These are phyloP conservation scores for Hylodesmum podocarpum DNA, from an alignment of 306 rosid species.

Conservation along the genomic window DNA sequence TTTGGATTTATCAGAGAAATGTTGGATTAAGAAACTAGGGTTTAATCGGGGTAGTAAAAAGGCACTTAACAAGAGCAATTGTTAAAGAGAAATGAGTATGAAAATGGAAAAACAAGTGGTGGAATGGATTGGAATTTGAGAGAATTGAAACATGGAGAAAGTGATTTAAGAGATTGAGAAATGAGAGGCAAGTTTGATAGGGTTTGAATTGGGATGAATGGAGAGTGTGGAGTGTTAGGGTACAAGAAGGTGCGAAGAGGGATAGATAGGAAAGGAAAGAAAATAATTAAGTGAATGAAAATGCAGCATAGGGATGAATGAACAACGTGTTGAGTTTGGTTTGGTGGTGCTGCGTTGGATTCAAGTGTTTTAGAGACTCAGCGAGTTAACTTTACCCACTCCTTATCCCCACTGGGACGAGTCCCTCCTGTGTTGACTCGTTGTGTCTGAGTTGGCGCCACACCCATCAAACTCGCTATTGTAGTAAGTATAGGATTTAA, in stretches of 20 bases:
- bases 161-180: not conserved
- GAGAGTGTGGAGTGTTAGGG: constrained; percentile 9
- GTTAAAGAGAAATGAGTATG: not conserved
- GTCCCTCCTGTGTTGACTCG: constrained; percentile 32
- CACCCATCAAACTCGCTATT: too few relatives aligned
- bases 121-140: not conserved
- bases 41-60: constrained; percentile 37
- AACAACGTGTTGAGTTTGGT: not conserved
- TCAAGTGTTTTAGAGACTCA: constrained; percentile 28
- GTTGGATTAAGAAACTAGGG: constrained; percentile 24
- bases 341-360: too few relatives aligned
- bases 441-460: constrained; percentile 19
- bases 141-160: not conserved
- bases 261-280: not conserved
- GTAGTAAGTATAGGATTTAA: too few relatives aligned
- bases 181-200: constrained; percentile 30
- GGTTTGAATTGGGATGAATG: constrained; percentile 33
- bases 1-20: not conserved
- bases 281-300: constrained; percentile 34
- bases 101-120: not conserved
- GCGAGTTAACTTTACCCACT: constrained; percentile 38
- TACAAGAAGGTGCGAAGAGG: constrained; percentile 3
- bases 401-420: constrained; percentile 11
- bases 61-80: not conserved
- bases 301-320: constrained; percentile 19